phyloP scores from a whole-genome alignment of 352 stramenopile genomes.

The Aphanomyces cochlioides region DNA sequence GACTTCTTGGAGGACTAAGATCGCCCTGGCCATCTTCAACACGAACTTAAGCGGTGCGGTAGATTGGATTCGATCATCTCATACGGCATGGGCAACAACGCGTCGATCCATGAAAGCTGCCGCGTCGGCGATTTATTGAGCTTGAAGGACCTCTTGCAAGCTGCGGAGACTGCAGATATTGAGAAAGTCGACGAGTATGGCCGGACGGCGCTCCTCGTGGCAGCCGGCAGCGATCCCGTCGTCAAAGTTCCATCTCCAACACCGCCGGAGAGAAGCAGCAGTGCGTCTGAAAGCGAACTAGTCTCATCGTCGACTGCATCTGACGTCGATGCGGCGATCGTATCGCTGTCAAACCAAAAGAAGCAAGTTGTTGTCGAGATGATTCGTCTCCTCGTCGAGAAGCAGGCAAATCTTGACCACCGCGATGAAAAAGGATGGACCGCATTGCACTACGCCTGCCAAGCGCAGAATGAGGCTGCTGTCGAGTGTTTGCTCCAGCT shows the following conservation, averaged over 20 bases:
- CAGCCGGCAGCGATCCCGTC: conserved; percentile 38
- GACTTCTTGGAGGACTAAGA: not conserved
- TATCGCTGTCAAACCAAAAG: conserved; percentile 33
- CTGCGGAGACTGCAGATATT: conserved; percentile 51
- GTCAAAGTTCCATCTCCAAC: conserved; percentile 47
- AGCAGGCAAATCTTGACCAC: conserved; percentile 73
- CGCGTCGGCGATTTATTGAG: conserved; percentile 60
- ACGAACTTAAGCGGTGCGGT: too few species aligned
- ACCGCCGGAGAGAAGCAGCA: conserved; percentile 38
- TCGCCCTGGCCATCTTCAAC: too few species aligned
- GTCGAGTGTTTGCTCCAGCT: conserved; percentile 74
- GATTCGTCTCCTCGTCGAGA: conserved; percentile 63
- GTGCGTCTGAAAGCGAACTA: conserved; percentile 23
- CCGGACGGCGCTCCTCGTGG: conserved; percentile 68
- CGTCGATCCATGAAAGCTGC: conserved; percentile 79
- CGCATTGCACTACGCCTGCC: conserved; percentile 75
- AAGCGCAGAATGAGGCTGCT: conserved; percentile 63
- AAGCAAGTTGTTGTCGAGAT: conserved; percentile 66
- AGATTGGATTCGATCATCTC: too few species aligned
- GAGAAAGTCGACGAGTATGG: conserved; percentile 70
- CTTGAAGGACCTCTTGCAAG: conserved; percentile 59
- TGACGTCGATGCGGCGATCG: not conserved
- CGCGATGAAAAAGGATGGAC: conserved; percentile 82
- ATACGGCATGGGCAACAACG: conserved; percentile 65
- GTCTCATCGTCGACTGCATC: conserved; percentile 42